Base-by-base conservation (phyloP, 2,329 filamentous ascomycete genomes). In the Phialophora verrucosa region DNA sequence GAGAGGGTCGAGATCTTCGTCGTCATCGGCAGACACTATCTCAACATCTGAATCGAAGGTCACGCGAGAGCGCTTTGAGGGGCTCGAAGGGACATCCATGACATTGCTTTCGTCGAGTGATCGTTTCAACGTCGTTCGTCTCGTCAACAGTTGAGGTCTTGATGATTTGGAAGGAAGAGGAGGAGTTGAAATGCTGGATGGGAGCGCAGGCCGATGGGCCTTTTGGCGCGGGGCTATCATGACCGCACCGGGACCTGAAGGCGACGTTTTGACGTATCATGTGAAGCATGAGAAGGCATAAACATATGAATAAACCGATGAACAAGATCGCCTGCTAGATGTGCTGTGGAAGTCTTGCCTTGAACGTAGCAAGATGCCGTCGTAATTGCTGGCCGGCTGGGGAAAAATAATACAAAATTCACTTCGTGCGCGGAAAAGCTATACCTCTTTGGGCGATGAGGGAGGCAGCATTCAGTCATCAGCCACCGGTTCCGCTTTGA, bases 41-140 rank as follows among this genome's bases (percentile, higher is more conserved):
- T 77, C 73, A 53, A 79, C 75, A 17, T 79, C 75, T 31, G 74
- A 72, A 53, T 80, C 77, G 59, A 82, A 82, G 62, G 79, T 78
- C 31, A 82, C 80, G 31, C 79, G 76, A 27, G 76, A 72, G 51
- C 78, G 78, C 70, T 82, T 82, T 63, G 76, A 78, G 47, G 75
- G 74, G 63, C 75, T 75, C 14, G 75, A 75, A 25, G 71, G 72
- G 2, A 63, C 25, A 12, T 70, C 63, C 60, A 71, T 69, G 27
- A 67, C 63, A 25, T 54, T 68, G 17, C 67, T 70, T 38, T 73
- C 71, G 62, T 73, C 70, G 47, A 71, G 63, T 7, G 72, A 71
- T 29, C 71, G 63, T 53, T 73, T 73, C 14, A 72, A 61, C 49
- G 69, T 71, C 23, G 70, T 68, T 57, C 70, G 59, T 51, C 63